A percentile compares a stretch with the other conserved stretches of the same genome.
Conservation (phyloP, 2,329 filamentous ascomycete genomes). For the Didymella pomorum region DNA sequence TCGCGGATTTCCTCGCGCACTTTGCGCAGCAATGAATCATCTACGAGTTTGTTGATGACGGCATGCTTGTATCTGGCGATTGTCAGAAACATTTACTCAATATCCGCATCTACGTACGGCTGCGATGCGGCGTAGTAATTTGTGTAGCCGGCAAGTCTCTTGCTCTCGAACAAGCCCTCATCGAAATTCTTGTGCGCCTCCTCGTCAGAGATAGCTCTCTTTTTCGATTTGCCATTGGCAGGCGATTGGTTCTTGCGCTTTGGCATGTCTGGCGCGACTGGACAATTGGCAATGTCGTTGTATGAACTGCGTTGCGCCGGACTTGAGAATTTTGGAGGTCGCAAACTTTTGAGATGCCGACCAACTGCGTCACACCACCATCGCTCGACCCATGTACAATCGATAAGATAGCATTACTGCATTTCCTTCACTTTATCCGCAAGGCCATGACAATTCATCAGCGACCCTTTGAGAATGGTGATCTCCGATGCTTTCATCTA, state of each 20-base stretch:
- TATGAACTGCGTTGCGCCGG: conserved; percentile 2
- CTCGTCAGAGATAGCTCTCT: conserved; percentile 52
- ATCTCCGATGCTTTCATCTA: neutral
- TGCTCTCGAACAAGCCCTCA: conserved; percentile 49
- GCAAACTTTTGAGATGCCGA: conserved; percentile 10
- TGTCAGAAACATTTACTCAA: conserved; percentile 15
- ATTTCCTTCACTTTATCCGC: neutral
- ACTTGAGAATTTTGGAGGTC: conserved; percentile 15
- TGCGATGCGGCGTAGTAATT: conserved; percentile 50
- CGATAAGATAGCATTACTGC: conserved; percentile 5
- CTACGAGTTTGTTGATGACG: conserved; percentile 82
- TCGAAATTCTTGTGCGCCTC: conserved; percentile 52
- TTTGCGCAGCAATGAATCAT: conserved; percentile 80
- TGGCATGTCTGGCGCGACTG: conserved; percentile 21
- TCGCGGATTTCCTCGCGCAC: conserved; percentile 89
- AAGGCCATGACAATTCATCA: neutral
- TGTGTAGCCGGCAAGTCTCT: conserved; percentile 46
- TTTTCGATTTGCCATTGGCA: conserved; percentile 52
- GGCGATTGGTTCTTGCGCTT: conserved; percentile 56
- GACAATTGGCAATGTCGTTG: neutral
- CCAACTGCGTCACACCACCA: conserved; percentile 22
- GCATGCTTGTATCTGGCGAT: conserved; percentile 80
- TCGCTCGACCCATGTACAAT: conserved; percentile 14
- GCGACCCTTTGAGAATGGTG: neutral
- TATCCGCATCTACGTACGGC: conserved; percentile 42